Percentiles rank a stretch among this genome's conserved stretches.
Conservation (phyloP, 495 filamentous ascomycete species). For the Hypoxylon cercidicola region DNA sequence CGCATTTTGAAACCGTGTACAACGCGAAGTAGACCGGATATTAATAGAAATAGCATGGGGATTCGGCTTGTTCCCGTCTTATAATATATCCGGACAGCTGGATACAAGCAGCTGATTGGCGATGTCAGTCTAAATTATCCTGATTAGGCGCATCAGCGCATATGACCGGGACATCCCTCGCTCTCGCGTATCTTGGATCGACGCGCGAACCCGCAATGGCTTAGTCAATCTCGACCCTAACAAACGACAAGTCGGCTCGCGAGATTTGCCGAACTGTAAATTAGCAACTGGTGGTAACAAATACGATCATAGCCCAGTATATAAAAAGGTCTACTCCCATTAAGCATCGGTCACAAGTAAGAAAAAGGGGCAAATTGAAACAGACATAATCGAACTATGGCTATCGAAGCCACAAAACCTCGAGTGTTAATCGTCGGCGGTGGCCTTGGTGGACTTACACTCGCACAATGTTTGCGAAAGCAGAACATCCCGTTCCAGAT, state of each 20-base stretch:
- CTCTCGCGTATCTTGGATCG: constrained; percentile 1
- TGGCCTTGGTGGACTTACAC: constrained; percentile 50
- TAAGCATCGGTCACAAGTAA: background rate
- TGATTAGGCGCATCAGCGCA: background rate
- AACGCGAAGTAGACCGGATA: too few relatives aligned
- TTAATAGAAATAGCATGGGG: too few relatives aligned
- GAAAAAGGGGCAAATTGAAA: background rate
- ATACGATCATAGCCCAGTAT: background rate
- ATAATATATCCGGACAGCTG: too few relatives aligned
- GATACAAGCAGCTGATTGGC: too few relatives aligned
- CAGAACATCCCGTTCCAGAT: constrained; percentile 60
- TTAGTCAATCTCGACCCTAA: background rate
- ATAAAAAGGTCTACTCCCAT: background rate
- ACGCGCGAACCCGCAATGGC: background rate
- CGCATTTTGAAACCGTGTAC: too few relatives aligned
- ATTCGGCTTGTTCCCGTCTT: too few relatives aligned
- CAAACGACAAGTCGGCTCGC: background rate
- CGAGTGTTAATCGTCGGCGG: constrained; percentile 46
- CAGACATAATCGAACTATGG: constrained; percentile 20
- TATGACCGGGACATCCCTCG: background rate
- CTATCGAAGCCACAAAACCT: constrained; percentile 21
- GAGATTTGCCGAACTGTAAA: background rate
- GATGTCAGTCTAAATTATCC: too few relatives aligned
- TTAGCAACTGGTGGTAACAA: too few relatives aligned
- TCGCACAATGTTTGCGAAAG: constrained; percentile 60